Base-by-base conservation (phyloP, 2,329 filamentous ascomycete genomes). In the Monosporascus sp. region DNA sequence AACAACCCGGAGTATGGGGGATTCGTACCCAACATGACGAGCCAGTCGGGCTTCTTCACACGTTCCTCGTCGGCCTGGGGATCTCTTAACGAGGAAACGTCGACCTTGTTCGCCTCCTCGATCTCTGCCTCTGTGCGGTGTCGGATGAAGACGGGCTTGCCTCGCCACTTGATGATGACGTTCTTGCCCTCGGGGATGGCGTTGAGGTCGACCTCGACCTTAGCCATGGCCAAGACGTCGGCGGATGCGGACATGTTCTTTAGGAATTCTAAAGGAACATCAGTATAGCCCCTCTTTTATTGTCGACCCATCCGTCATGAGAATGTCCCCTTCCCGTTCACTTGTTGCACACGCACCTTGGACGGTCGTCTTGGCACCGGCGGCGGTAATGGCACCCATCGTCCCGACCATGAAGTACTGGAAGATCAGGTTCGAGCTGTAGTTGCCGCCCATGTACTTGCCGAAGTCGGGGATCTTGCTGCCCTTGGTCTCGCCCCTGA, bases 161-260 rank as follows among this genome's bases (percentile, higher is more conserved):
- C 94, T 82, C 94, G 90, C 94, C 94, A 99, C 82, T 99, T 99
- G 83, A 99, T 96, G 75, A 99, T 95, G 73, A 99, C 94, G 81
- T 99, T 99, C 89, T 97, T 99, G 84, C 94, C 94, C 82, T 97
- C 93, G 59, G 94, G 94, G 68, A 99, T 97, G 61, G 90, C 75
- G 68, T 81, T 81, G 64, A 99, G 88, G 75, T 96, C 91, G 66
- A 99, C 88, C 81, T 99, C 94, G 66, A 99, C 94, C 87, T 99
- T 99, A 76, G 94, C 94, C 86, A 97, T 95, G 72, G 95, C 94
- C 78, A 99, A 79, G 71, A 99, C 91, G 71, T 99, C 94, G 76
- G 94, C 94, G 58, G 94, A 99, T 60, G 94, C 94, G 69, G 93
- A 95, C 95, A 99, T 97, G 86, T 97, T 99, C 80, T 96, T 91